Conservation (phyloP, 2,329 filamentous ascomycete genomes). For the Akanthomyces muscarius region DNA sequence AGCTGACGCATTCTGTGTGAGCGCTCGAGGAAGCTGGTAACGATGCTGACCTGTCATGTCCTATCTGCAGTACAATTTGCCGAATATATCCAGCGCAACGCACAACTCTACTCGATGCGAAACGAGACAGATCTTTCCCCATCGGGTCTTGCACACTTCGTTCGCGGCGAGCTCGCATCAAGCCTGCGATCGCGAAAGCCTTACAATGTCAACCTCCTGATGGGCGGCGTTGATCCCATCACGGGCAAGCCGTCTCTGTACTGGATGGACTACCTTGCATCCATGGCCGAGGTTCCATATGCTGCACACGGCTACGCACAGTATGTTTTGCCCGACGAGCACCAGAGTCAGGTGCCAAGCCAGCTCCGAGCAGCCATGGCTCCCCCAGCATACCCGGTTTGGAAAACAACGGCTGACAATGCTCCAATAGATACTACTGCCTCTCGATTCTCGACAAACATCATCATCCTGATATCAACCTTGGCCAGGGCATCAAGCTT, state of each 20-base stretch:
- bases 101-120: constrained; percentile 97
- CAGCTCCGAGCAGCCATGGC: neutral
- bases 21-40: neutral
- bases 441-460: constrained; percentile 97
- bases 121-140: constrained; percentile 91
- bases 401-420: constrained; percentile 1
- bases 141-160: constrained; percentile 84
- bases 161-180: constrained; percentile 86
- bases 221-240: constrained; percentile 90
- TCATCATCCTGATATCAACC: constrained; percentile 88
- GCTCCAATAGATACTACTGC: constrained; percentile 78
- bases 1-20: neutral
- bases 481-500: constrained; percentile 87
- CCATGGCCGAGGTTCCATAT: constrained; percentile 83
- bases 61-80: constrained; percentile 80
- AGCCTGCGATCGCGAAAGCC: constrained; percentile 88
- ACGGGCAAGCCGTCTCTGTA: constrained; percentile 87
- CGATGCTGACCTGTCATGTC: neutral
- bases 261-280: constrained; percentile 96
- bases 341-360: neutral
- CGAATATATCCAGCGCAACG: constrained; percentile 98
- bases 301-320: constrained; percentile 98
- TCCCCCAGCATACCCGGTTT: neutral
- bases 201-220: constrained; percentile 93
- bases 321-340: constrained; percentile 48